Conservation (phyloP, 176 grass and related monocot genomes). For the Oropetium thomaeum region DNA sequence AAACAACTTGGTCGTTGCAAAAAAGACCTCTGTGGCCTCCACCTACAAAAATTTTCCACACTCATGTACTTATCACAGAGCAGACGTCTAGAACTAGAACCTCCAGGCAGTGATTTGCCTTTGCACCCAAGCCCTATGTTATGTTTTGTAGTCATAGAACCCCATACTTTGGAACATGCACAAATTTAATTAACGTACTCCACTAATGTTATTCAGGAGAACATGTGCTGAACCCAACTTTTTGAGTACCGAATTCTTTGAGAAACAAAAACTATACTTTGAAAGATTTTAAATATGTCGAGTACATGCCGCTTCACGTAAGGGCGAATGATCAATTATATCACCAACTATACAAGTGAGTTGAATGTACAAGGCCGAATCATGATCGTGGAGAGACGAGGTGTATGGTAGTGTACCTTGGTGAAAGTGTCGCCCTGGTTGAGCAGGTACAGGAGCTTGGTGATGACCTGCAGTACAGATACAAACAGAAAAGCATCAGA, state of each 20-base stretch:
- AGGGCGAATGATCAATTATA: background rate
- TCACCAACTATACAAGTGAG: background rate
- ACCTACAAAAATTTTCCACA: constrained; percentile 48
- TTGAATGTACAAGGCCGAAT: background rate
- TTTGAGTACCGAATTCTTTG: constrained; percentile 7
- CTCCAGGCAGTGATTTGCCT: background rate
- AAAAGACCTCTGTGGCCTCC: constrained; percentile 94
- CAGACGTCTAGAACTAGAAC: background rate
- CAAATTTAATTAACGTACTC: background rate
- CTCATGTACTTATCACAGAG: constrained; percentile 5
- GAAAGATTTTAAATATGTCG: background rate
- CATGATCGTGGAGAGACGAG: background rate
- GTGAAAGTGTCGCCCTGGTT: constrained; percentile 99
- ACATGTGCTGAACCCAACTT: background rate
- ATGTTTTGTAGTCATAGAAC: background rate
- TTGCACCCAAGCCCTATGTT: background rate
- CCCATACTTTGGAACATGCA: constrained; percentile 9
- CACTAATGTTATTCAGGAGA: background rate
- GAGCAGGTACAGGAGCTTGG: constrained; percentile 96
- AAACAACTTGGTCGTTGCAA: constrained; percentile 93
- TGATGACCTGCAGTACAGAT: constrained; percentile 70
- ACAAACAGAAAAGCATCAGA: constrained; percentile 27
- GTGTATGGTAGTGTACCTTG: constrained; percentile 45
- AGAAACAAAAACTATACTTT: background rate
- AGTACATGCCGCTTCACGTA: background rate